These are phyloP conservation scores for Dalbergia cochinchinensis DNA, from an alignment of 306 rosid genomes.

Conservation along the genomic window DNA sequence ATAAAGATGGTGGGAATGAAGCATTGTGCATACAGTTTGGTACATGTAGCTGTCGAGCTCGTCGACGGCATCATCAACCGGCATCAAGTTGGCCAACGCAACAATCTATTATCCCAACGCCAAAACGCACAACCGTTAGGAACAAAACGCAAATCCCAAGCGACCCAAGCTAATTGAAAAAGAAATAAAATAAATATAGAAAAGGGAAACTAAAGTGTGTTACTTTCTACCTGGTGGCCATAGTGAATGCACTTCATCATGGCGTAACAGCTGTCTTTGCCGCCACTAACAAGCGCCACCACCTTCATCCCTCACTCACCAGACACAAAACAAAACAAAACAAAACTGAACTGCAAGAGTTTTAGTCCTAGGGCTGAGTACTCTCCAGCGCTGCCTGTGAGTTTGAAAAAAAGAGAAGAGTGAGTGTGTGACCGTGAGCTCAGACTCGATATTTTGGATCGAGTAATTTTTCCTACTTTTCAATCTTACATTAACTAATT, in stretches of 20 bases:
- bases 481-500: too few relatives aligned
- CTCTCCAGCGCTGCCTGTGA: not conserved
- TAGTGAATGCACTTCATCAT: slow-evolving; percentile 86
- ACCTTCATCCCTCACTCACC: slow-evolving; percentile 69
- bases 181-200: not conserved
- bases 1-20: slow-evolving; percentile 4
- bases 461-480: too few relatives aligned
- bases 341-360: not conserved
- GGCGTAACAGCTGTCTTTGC: slow-evolving; percentile 94
- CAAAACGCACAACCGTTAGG: not conserved
- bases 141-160: not conserved
- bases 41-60: slow-evolving; percentile 97
- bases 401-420: not conserved
- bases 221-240: slow-evolving; percentile 72
- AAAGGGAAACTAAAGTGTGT: not conserved
- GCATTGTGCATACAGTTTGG: slow-evolving; percentile 78
- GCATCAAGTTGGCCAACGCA: slow-evolving; percentile 95
- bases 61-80: slow-evolving; percentile 89
- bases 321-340: not conserved
- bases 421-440: too few relatives aligned
- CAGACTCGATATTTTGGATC: too few relatives aligned
- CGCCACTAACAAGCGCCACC: slow-evolving; percentile 93
- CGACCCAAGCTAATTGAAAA: not conserved
- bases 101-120: slow-evolving; percentile 65
- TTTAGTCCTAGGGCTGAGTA: not conserved